Evolutionary conservation across 768 basidiomycete genomes (phyloP), one percentile per base, ranked within the genome.

Genomic region (Lactarius vividus): DNA sequence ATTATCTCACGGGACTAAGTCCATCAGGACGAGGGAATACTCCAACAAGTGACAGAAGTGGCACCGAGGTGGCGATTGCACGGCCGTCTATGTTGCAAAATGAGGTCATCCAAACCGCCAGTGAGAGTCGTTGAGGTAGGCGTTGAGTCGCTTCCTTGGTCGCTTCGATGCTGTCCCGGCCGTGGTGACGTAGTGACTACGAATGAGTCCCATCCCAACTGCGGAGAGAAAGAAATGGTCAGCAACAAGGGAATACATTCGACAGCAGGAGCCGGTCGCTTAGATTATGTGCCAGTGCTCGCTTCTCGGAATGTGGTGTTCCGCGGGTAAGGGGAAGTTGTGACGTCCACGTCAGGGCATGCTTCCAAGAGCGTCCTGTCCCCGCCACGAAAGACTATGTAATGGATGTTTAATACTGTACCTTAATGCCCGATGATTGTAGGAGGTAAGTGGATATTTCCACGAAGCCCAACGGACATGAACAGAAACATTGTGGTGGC

Each of bases 301-400:
- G 26, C 23, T 52, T 52, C 49, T 6, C 26, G n/a, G 49, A 52
- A 52, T 23, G 46, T 57, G 55, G 65, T 8, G 57, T 40, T 4
- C 44, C 37, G 61, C 16, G 8, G 28, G 26, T 56, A n/a, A 31
- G 29, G 18, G 26, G 28, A 28, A 42, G 9, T 28, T 18, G 44
- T 57, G 55, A 39, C 56, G 16, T 52, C 55, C 35, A 65, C 46
- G 61, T 62, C 59, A 62, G 37, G 46, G 9, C 23, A 18, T 31
- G 39, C 39, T 66, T 53, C 65, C 39, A 63, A 59, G 57, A 55
- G 62, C 62, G 66, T 20, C 62, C 53, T 63, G 53, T 67, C 66
- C 26, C 66, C 62, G 57, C 66, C 26, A 54, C 62, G 49, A 52
- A 49, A 2, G 23, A n/a, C 49, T 62, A 62, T 61, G 61, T 66